These are phyloP conservation scores for Nakaseomyces nivariensis DNA, from an alignment of 1,139 yeast species.

Conservation along the genomic window DNA sequence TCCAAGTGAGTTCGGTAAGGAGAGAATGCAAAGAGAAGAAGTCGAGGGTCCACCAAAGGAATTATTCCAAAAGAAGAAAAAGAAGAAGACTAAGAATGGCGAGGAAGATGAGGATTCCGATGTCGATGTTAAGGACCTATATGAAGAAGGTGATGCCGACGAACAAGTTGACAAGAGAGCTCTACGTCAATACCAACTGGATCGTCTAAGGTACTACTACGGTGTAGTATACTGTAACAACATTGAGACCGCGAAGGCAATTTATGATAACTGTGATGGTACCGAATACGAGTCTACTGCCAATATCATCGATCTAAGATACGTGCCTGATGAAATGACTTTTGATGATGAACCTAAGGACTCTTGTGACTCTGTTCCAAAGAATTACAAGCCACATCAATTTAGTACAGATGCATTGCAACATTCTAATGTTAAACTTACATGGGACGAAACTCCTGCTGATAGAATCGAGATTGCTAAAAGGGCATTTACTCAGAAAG, in stretches of 20 bases:
- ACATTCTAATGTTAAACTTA: constrained; percentile 83
- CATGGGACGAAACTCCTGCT: constrained; percentile 98
- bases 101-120: constrained; percentile 42
- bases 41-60: constrained; percentile 89
- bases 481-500: constrained; percentile 78
- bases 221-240: constrained; percentile 87
- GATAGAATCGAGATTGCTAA: constrained; percentile 75
- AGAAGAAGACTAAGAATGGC: constrained; percentile 28
- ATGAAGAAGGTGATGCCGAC: constrained; percentile 62
- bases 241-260: constrained; percentile 57
- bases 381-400: constrained; percentile 66
- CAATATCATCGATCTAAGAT: constrained; percentile 83
- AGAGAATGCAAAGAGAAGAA: constrained; percentile 84
- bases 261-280: constrained; percentile 85
- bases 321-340: constrained; percentile 83
- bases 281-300: constrained; percentile 95
- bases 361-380: constrained; percentile 59
- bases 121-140: constrained; percentile 51
- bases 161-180: constrained; percentile 62
- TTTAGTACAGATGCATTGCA: constrained; percentile 92
- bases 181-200: constrained; percentile 71
- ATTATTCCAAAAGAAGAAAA: constrained; percentile 45
- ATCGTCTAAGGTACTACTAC: constrained; percentile 79
- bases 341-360: constrained; percentile 75
- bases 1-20: constrained; percentile 91